Base-by-base conservation (phyloP, 768 basidiomycete species). In the Kwoniella sp. region DNA sequence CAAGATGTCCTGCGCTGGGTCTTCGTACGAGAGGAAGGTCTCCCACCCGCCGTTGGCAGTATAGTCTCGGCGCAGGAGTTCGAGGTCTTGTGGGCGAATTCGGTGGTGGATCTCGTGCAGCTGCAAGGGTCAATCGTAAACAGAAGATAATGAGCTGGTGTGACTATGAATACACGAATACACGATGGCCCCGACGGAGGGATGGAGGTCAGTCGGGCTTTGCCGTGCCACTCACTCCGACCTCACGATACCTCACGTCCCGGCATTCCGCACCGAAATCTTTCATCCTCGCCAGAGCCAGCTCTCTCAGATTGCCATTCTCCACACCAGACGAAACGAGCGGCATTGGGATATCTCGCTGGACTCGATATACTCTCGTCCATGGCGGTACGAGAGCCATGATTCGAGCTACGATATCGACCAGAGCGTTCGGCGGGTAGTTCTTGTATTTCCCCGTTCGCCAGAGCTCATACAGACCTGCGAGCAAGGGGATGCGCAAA, bases 51-150 rank as follows among this genome's bases (percentile, higher is more conserved):
- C 95, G 76, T 98, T 99, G 30, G 96, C 96, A 2, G 90, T 84
- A 80, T 99, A 99, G 79, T 99, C 96, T 45, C 96, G 86, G 63
- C 96, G 87, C 34, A 99, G 87, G 3, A 99, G 88, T 81, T 99
- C 96, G 57, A 96, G 90, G 17, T 91, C 90, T 79, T 95, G 91
- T 65, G 94, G 94, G 23, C 93, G 87, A 52, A 98, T 92, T 82
- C 95, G 94, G 84, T 96, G 89, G 79, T 99, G 96, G 54, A 99
- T 98, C 82, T 99, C 96, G 81, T 97, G 93, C 64, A 98, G 91
- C 93, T 95, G 73, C 20, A 41, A n/a, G n/a, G 41, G 41, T 7
- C 9, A 50, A 74, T 28, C 3, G 45, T 13, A 11, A 28, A 25
- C 31, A 59, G 25, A 37, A 30, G 28, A 1, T 11, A 56, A 25